These are phyloP conservation scores for Pholiota molesta DNA, from an alignment of 768 basidiomycete genomes.

Conservation along the genomic window DNA sequence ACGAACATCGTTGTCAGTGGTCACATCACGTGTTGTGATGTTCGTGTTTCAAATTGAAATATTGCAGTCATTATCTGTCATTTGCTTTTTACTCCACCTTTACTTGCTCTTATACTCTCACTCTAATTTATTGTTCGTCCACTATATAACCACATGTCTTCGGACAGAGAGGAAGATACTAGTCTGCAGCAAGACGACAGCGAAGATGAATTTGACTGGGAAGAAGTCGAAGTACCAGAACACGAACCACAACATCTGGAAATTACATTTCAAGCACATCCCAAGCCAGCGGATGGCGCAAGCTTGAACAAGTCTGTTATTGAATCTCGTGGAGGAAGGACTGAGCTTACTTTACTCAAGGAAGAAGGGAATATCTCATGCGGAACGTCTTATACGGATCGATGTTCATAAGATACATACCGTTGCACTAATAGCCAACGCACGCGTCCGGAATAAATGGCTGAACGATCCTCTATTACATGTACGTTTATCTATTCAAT, in stretches of 20 bases:
- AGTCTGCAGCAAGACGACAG: slow-evolving; percentile 35
- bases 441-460: slow-evolving; percentile 78
- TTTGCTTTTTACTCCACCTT: not conserved
- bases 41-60: not conserved
- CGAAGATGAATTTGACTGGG: slow-evolving; percentile 82
- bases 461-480: slow-evolving; percentile 82
- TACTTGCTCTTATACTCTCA: not conserved
- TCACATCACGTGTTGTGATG: not conserved
- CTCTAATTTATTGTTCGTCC: slow-evolving; percentile 2
- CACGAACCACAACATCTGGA: slow-evolving; percentile 56
- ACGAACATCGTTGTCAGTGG: too few relatives aligned
- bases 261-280: slow-evolving; percentile 64
- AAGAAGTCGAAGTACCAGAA: slow-evolving; percentile 69
- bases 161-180: slow-evolving; percentile 23
- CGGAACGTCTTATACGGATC: slow-evolving; percentile 75
- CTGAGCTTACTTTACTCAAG: slow-evolving; percentile 27
- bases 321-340: slow-evolving; percentile 11
- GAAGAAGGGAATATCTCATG: slow-evolving; percentile 57
- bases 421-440: slow-evolving; percentile 76
- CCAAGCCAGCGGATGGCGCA: slow-evolving; percentile 30
- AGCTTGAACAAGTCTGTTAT: slow-evolving; percentile 47
- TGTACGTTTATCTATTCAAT: slow-evolving; percentile 41
- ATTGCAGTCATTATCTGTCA: not conserved
- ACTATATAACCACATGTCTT: slow-evolving; percentile 18
- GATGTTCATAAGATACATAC: slow-evolving; percentile 92